These are phyloP conservation scores for Diaporthe vexans DNA, from an alignment of 2,329 filamentous ascomycete species.

Conservation along the genomic window DNA sequence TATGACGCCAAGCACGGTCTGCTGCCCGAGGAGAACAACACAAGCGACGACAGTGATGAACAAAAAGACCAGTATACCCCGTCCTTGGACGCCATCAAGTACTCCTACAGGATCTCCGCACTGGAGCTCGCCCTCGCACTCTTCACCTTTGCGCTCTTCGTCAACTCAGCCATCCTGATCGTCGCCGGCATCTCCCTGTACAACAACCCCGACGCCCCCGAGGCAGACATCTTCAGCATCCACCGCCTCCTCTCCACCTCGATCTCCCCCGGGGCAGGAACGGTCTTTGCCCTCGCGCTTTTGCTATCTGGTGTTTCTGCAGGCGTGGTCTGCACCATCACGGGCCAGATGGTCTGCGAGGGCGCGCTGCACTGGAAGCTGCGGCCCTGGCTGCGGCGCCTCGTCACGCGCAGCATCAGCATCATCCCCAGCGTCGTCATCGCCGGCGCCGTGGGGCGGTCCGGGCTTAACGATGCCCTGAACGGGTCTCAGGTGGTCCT, in stretches of 20 bases:
- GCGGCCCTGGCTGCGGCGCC: not conserved
- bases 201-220: conserved; percentile 62
- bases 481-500: not conserved
- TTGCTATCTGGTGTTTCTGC: conserved; percentile 85
- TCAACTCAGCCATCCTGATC: conserved; percentile 87
- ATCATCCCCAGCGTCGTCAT: conserved; percentile 6
- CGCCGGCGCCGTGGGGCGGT: not conserved
- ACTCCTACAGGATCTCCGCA: not conserved
- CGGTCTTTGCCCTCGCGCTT: conserved; percentile 86
- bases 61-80: not conserved
- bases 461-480: not conserved
- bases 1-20: conserved; percentile 73
- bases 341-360: conserved; percentile 49
- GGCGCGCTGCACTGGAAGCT: not conserved
- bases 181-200: conserved; percentile 82
- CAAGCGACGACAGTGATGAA: not conserved
- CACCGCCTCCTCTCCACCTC: conserved; percentile 63
- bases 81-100: not conserved
- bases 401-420: conserved; percentile 2
- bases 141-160: conserved; percentile 68
- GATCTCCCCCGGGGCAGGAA: conserved; percentile 72
- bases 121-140: not conserved
- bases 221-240: conserved; percentile 86
- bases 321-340: conserved; percentile 89
- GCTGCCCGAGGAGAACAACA: conserved; percentile 47